Evolutionary conservation across 257 asterid genomes (phyloP).

Genomic region (Solanum sitiens): DNA sequence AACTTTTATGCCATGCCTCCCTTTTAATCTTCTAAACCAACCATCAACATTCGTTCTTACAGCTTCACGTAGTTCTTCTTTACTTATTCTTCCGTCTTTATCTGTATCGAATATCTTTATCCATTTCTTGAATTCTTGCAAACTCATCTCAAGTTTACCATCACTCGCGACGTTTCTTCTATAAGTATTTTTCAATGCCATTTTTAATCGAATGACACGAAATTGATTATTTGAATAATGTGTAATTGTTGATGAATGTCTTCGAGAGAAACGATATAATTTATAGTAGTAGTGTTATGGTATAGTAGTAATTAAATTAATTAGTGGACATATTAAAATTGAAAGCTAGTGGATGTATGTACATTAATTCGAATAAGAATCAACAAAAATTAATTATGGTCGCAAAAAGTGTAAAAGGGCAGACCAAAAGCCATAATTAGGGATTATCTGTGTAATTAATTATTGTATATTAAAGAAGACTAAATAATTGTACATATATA

Average conservation of each 20-base stretch:
- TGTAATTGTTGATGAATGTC: neutral
- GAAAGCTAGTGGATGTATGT: neutral
- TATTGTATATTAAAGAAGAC: neutral
- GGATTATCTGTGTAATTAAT: neutral
- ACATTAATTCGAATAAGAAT: neutral
- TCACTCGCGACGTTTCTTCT: neutral
- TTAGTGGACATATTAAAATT: neutral
- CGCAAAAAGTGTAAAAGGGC: neutral
- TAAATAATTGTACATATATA: neutral
- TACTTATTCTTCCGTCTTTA: constrained; percentile 20
- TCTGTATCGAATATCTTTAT: constrained; percentile 17
- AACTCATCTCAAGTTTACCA: constrained; percentile 18
- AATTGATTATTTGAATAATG: neutral
- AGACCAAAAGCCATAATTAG: neutral
- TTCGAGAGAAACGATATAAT: neutral
- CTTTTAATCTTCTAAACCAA: constrained; percentile 17
- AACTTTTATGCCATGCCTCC: constrained; percentile 12
- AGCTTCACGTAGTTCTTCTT: constrained; percentile 23
- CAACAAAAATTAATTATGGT: neutral
- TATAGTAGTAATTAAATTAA: neutral
- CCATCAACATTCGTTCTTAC: constrained; percentile 16
- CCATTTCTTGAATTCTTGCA: constrained; percentile 36
- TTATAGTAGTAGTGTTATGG: neutral
- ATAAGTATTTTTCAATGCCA: constrained; percentile 1
- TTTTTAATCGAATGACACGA: neutral